These are phyloP conservation scores for Larix kaempferi DNA, from an alignment of 75 land plant species.

Conservation along the genomic window DNA sequence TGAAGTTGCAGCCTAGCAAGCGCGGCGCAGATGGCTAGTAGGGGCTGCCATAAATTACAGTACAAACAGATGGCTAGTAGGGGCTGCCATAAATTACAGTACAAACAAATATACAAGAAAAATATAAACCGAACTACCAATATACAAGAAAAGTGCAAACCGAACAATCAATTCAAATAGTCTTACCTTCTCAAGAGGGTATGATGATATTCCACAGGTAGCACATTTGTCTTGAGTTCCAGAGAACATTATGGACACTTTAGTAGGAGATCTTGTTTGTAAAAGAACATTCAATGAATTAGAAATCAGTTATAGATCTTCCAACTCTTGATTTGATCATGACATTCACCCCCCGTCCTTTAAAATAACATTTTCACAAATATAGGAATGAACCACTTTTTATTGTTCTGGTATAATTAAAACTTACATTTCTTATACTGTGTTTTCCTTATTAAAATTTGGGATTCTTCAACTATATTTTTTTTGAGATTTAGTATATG, in stretches of 20 bases:
- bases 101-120: neutral
- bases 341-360: neutral
- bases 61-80: too few relatives aligned
- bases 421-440: too few relatives aligned
- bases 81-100: too few relatives aligned
- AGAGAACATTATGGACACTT: slow-evolving; percentile 73
- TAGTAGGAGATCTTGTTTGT: slow-evolving; percentile 71
- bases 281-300: neutral
- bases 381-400: neutral
- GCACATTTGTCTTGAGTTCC: slow-evolving; percentile 97
- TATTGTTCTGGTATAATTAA: too few relatives aligned
- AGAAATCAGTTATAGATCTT: neutral
- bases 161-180: neutral
- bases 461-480: too few relatives aligned
- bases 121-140: too few relatives aligned
- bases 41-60: too few relatives aligned
- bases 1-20: too few relatives aligned
- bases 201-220: slow-evolving; percentile 84
- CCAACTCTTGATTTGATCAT: neutral
- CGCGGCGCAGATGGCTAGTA: too few relatives aligned
- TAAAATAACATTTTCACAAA: neutral
- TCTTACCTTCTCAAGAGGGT: slow-evolving; percentile 86
- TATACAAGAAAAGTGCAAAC: too few relatives aligned
- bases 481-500: too few relatives aligned
- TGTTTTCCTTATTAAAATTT: too few relatives aligned